Percentiles rank a stretch among this genome's conserved stretches.
Evolutionary conservation across 306 rosid species (phyloP).

Genomic region (Glycine tomentella): DNA sequence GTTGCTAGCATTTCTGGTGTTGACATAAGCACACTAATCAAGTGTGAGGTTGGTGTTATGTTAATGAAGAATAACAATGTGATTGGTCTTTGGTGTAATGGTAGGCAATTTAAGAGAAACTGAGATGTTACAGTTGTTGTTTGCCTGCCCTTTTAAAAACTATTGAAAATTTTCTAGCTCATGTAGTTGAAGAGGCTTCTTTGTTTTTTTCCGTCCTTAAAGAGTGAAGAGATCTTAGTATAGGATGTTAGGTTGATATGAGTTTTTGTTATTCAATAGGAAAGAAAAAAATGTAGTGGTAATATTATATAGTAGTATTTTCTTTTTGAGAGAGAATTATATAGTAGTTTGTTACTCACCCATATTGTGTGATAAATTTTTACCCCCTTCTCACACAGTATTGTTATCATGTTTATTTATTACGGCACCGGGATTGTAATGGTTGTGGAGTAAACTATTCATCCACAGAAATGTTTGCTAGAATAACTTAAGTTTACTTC

Average conservation of each 20-base stretch:
- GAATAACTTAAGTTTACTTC: conserved; percentile 30
- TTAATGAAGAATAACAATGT: conserved; percentile 28
- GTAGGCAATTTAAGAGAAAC: conserved; percentile 10
- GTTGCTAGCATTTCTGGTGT: not conserved
- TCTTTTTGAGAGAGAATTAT: not conserved
- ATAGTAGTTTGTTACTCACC: not conserved
- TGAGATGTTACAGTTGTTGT: not conserved
- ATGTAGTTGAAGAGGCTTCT: not conserved
- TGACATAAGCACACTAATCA: not conserved
- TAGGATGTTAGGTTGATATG: not conserved
- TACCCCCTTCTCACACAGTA: too few species aligned
- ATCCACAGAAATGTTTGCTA: not conserved
- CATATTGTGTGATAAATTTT: not conserved
- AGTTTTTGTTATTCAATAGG: not conserved
- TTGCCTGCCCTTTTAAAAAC: not conserved
- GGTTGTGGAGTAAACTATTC: conserved; percentile 15
- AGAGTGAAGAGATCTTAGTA: not conserved
- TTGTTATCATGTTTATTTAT: not conserved
- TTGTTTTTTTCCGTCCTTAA: not conserved
- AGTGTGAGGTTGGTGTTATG: not conserved
- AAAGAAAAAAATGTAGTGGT: not conserved
- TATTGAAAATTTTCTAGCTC: not conserved
- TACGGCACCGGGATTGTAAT: not conserved
- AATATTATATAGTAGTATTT: too few species aligned
- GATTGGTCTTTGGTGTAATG: not conserved